phyloP scores from a whole-genome alignment of 495 filamentous ascomycete species.

The Annulohypoxylon maeteangense region DNA sequence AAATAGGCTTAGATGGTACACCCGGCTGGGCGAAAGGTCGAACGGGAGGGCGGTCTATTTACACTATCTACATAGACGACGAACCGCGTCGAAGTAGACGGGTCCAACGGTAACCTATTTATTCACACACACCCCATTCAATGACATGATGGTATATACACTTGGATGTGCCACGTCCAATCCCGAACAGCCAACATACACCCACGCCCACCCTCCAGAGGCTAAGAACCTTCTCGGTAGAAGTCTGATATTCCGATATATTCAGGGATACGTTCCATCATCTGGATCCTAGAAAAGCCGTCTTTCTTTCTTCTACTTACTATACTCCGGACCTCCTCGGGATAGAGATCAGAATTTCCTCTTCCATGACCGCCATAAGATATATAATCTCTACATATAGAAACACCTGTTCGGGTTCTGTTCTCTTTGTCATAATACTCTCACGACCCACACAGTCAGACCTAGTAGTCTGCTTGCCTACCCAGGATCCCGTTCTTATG shows the following conservation, averaged over 20 bases:
- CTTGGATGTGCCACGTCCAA: conserved; percentile 22
- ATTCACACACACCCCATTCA: conserved; percentile 14
- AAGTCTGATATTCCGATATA: conserved; percentile 14
- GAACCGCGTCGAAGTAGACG: conserved; percentile 8
- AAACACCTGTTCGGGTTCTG: conserved; percentile 3
- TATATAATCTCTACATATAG: conserved; percentile 31
- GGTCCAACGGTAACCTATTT: conserved; percentile 23
- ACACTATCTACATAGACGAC: conserved; percentile 24
- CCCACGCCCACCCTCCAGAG: conserved; percentile 9
- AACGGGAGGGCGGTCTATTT: conserved; percentile 20
- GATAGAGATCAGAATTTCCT: conserved; percentile 27
- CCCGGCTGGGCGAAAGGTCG: conserved; percentile 35
- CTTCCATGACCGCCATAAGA: conserved; percentile 19
- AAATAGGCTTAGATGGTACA: conserved; percentile 34
- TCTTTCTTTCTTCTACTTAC: conserved; percentile 26
- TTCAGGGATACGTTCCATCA: not conserved
- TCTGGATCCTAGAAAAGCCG: conserved; percentile 23
- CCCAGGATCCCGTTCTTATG: conserved; percentile 27
- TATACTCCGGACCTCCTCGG: conserved; percentile 23
- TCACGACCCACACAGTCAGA: conserved; percentile 42
- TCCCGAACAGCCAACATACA: conserved; percentile 23
- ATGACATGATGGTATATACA: conserved; percentile 13
- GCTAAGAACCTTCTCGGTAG: conserved; percentile 23
- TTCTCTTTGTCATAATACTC: conserved; percentile 29
- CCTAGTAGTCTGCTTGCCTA: conserved; percentile 19